These are phyloP conservation scores for Schizothecium vesticola DNA, from an alignment of 495 filamentous ascomycete genomes.

Conservation along the genomic window DNA sequence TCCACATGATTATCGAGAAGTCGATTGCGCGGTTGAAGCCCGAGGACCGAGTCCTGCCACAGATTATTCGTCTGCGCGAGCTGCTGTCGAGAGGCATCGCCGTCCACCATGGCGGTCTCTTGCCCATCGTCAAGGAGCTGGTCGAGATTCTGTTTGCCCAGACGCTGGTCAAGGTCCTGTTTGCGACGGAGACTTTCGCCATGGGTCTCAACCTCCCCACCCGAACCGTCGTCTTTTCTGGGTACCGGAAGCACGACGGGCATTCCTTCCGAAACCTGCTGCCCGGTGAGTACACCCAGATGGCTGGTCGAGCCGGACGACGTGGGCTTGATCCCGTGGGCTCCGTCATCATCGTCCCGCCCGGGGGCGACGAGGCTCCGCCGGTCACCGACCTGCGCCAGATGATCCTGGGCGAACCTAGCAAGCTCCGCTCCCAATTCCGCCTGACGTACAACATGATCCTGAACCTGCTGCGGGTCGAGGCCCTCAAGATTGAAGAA, in stretches of 20 bases:
- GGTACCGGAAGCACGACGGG: constrained; percentile 93
- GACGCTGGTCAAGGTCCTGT: constrained; percentile 91
- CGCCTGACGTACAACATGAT: constrained; percentile 99
- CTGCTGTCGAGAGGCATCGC: constrained; percentile 84
- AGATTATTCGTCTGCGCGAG: constrained; percentile 83
- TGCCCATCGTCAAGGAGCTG: constrained; percentile 96
- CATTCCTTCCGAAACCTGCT: constrained; percentile 83
- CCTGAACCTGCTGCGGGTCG: constrained; percentile 87
- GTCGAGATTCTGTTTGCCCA: constrained; percentile 96
- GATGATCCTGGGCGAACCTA: constrained; percentile 96
- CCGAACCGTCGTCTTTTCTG: constrained; percentile 94
- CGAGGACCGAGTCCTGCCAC: constrained; percentile 82
- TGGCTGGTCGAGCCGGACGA: constrained; percentile 92
- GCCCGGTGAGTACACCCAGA: constrained; percentile 96
- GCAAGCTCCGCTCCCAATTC: constrained; percentile 93
- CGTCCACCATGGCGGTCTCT: constrained; percentile 89
- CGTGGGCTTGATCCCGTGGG: constrained; percentile 89
- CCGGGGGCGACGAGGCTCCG: constrained; percentile 75
- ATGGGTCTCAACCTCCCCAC: constrained; percentile 97
- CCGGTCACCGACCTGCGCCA: constrained; percentile 72
- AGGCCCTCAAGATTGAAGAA: constrained; percentile 97
- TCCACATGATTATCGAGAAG: constrained; percentile 96
- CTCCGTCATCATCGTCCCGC: constrained; percentile 85
- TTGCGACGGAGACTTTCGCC: constrained; percentile 96
- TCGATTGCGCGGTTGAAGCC: constrained; percentile 88